Percentiles rank a stretch among this genome's conserved stretches.
Conservation (phyloP, 148 eudicot species). For the Persicaria tinctoria region DNA sequence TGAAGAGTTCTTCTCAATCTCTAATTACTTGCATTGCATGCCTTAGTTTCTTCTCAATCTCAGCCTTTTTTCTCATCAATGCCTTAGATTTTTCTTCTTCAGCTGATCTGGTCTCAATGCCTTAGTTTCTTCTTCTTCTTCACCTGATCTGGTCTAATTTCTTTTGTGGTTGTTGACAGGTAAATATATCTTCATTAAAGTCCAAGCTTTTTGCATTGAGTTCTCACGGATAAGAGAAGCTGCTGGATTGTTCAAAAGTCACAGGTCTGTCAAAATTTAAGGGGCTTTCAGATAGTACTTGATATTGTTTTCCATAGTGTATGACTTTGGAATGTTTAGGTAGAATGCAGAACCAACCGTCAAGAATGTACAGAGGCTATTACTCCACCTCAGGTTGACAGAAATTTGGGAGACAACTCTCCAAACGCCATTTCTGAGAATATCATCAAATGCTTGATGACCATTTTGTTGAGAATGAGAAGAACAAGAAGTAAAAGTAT, state of each 20-base stretch:
- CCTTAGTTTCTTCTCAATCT: too few relatives aligned
- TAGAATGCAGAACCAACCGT: conserved; percentile 28
- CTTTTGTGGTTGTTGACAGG: too few relatives aligned
- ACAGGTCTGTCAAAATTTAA: conserved; percentile 25
- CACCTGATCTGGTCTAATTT: too few relatives aligned
- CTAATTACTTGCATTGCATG: too few relatives aligned
- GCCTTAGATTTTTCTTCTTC: too few relatives aligned
- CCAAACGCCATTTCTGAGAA: conserved; percentile 62
- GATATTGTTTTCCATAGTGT: not conserved
- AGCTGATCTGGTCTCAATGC: too few relatives aligned
- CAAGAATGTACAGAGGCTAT: conserved; percentile 22
- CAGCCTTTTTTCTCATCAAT: too few relatives aligned
- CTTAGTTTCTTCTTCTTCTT: too few relatives aligned
- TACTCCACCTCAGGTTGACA: conserved; percentile 21
- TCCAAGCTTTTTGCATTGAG: too few relatives aligned
- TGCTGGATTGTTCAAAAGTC: conserved; percentile 27
- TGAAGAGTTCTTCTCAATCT: too few relatives aligned
- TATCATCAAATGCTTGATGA: conserved; percentile 48
- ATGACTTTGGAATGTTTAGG: conserved; percentile 33
- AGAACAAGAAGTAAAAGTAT: conserved; percentile 22
- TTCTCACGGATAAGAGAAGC: too few relatives aligned
- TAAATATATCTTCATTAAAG: too few relatives aligned
- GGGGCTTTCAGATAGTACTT: not conserved
- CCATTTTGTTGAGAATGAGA: conserved; percentile 54
- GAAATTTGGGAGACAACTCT: conserved; percentile 22